Percentiles rank a stretch among this genome's conserved stretches.
phyloP scores from a whole-genome alignment of 2,329 filamentous ascomycete species.

The Lizonia empirigonia region DNA sequence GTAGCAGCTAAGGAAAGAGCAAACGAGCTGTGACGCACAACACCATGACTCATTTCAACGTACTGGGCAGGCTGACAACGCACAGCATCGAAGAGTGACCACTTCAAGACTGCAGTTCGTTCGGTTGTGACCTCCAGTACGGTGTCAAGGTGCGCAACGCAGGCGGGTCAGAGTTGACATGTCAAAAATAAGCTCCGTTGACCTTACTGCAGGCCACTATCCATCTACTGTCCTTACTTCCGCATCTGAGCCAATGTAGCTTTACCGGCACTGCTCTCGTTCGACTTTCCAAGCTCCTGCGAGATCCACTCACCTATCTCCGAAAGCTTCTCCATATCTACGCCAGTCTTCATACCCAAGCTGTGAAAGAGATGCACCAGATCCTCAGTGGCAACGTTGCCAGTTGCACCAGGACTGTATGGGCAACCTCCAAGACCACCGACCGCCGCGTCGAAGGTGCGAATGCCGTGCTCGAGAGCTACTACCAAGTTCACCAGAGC shows the following conservation, averaged over 20 bases:
- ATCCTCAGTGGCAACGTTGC: slow-evolving; percentile 85
- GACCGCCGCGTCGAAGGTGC: slow-evolving; percentile 80
- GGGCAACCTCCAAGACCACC: slow-evolving; percentile 84
- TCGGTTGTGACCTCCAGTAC: too few relatives aligned
- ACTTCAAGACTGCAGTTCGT: too few relatives aligned
- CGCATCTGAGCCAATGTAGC: slow-evolving; percentile 42
- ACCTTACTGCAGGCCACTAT: too few relatives aligned
- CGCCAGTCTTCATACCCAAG: slow-evolving; percentile 74
- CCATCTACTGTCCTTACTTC: slow-evolving; percentile 8
- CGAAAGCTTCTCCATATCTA: slow-evolving; percentile 52
- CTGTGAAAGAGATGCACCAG: slow-evolving; percentile 77
- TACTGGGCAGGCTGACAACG: too few relatives aligned
- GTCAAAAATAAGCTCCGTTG: too few relatives aligned
- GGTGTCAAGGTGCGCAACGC: too few relatives aligned
- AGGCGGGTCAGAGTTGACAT: too few relatives aligned
- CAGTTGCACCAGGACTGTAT: slow-evolving; percentile 82
- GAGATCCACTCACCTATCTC: slow-evolving; percentile 50
- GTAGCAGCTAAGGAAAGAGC: too few relatives aligned
- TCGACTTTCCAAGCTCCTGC: slow-evolving; percentile 40
- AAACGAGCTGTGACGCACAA: too few relatives aligned
- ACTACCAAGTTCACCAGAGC: slow-evolving; percentile 82
- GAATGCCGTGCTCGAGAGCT: slow-evolving; percentile 75
- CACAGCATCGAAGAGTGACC: too few relatives aligned
- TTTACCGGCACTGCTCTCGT: slow-evolving; percentile 49
- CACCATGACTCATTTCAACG: too few relatives aligned